phyloP scores from a whole-genome alignment of 202 grass and related monocot species.

The Bolboschoenoplectus hybrid region DNA sequence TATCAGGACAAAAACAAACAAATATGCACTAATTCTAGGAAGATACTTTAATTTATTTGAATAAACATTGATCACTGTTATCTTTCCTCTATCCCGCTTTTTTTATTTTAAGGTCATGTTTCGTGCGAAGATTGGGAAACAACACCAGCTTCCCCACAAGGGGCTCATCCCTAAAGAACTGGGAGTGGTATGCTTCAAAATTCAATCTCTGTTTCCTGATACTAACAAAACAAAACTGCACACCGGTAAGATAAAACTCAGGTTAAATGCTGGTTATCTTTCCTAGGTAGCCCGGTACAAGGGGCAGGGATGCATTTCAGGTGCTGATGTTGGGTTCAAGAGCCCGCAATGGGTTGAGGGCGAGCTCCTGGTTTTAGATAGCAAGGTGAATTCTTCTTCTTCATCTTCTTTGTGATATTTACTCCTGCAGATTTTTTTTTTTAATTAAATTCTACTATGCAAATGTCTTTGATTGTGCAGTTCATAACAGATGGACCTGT shows the following conservation, averaged over 20 bases:
- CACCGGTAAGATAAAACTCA: conserved; percentile 9
- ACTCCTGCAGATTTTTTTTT: conserved; percentile 28
- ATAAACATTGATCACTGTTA: not conserved
- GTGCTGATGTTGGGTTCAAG: conserved; percentile 62
- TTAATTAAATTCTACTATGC: conserved; percentile 39
- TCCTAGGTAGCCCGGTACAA: conserved; percentile 85
- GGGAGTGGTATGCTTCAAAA: conserved; percentile 75
- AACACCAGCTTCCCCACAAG: conserved; percentile 83
- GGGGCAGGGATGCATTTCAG: conserved; percentile 68
- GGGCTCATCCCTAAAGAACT: conserved; percentile 95
- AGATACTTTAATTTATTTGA: conserved; percentile 1
- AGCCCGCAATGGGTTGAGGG: conserved; percentile 90
- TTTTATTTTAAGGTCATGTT: conserved; percentile 71
- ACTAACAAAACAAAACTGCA: conserved; percentile 2
- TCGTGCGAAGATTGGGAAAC: conserved; percentile 82
- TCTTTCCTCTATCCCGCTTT: not conserved
- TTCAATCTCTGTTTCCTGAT: conserved; percentile 29
- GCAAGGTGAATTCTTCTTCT: conserved; percentile 67
- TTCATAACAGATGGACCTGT: conserved; percentile 87
- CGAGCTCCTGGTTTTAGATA: conserved; percentile 87
- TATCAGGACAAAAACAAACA: not conserved
- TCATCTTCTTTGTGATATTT: conserved; percentile 23
- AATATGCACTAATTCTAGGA: not conserved
- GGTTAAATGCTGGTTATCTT: conserved; percentile 40
- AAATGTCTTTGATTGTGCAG: conserved; percentile 51